Base-by-base conservation (phyloP, 352 stramenopile species). In the Phytophthora litchii region DNA sequence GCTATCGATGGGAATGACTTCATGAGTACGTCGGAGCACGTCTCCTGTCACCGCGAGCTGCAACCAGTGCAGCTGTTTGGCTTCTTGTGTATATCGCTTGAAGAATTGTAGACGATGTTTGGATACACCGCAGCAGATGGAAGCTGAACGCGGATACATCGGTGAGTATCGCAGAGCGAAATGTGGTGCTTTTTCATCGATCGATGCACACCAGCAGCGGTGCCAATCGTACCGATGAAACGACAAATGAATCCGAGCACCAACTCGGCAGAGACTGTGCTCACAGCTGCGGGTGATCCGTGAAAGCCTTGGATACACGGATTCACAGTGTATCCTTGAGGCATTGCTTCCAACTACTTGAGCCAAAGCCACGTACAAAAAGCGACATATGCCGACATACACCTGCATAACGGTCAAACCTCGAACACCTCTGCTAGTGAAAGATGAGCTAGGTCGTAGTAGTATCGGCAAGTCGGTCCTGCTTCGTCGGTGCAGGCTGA, bases 241-340 rank as follows among this genome's bases (percentile, higher is more conserved):
- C 49, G 57, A 66, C 43, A 5, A 14, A 32, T 57, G 56, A 59
- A 60, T 52, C 40, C 49, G 25, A 62, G 54, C 19, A 49, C 16
- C 12, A 46, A 21, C 34, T 40, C 32, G 16, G 25, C n/a, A 34
- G 31, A 49, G 44, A 36, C 29, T 21, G n/a, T 44, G 45, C 43
- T 3, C 23, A 27, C 5, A 62, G 45, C 55, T 42, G 21, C 34
- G 29, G 16, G 43, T 35, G 32, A 60, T 52, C 32, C 31, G 43
- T 32, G 57, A 65, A 34, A 63, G 59, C 20, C 59, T 54, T 40
- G 59, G 54, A 48, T 61, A 54, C 54, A 62, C 43, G 46, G 60
- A 64, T 68, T 50, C 60, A 64, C 4, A 25, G 48, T 59, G 60
- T 64, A 69, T 60, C 60, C 60, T 60, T 69, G 54, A 64, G 49